Evolutionary conservation across 2,329 filamentous ascomycete genomes (phyloP).

Genomic region (Stemphylium vesicarium): DNA sequence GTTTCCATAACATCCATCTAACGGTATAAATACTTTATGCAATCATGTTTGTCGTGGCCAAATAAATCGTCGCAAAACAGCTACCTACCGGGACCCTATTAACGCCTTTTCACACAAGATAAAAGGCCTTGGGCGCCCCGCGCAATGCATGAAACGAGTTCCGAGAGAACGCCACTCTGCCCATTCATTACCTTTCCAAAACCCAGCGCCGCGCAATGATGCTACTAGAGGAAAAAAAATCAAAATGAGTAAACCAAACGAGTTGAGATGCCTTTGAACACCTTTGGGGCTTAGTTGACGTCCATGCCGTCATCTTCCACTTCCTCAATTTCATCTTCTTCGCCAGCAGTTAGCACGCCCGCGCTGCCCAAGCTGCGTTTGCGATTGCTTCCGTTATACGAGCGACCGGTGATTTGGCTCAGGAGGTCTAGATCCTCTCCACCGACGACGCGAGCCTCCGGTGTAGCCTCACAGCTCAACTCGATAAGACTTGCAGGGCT

Average conservation of each 20-base stretch:
- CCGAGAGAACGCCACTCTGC: not conserved
- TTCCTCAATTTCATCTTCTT: slow-evolving; percentile 52
- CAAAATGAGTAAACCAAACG: not conserved
- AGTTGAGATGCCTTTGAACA: not conserved
- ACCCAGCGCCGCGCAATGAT: slow-evolving; percentile 27
- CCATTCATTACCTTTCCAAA: not conserved
- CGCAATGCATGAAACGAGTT: slow-evolving; percentile 13
- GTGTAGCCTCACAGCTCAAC: slow-evolving; percentile 90
- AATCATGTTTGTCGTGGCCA: slow-evolving; percentile 8
- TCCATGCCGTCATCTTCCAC: slow-evolving; percentile 53
- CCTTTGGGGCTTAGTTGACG: slow-evolving; percentile 35
- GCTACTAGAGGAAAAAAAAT: slow-evolving; percentile 7
- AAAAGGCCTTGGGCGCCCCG: slow-evolving; percentile 4
- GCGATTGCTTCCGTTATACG: slow-evolving; percentile 45
- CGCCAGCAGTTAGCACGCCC: slow-evolving; percentile 48
- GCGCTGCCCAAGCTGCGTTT: slow-evolving; percentile 52
- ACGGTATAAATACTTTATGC: slow-evolving; percentile 6
- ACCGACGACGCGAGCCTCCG: slow-evolving; percentile 86
- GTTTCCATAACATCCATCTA: not conserved
- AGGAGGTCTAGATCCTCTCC: slow-evolving; percentile 79
- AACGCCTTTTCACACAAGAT: not conserved
- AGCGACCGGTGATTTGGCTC: slow-evolving; percentile 56
- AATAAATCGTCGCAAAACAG: not conserved
- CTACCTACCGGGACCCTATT: not conserved
- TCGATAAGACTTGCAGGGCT: slow-evolving; percentile 83